phyloP scores from a whole-genome alignment of 345 rosid species.

The Hibiscus tridactylites region DNA sequence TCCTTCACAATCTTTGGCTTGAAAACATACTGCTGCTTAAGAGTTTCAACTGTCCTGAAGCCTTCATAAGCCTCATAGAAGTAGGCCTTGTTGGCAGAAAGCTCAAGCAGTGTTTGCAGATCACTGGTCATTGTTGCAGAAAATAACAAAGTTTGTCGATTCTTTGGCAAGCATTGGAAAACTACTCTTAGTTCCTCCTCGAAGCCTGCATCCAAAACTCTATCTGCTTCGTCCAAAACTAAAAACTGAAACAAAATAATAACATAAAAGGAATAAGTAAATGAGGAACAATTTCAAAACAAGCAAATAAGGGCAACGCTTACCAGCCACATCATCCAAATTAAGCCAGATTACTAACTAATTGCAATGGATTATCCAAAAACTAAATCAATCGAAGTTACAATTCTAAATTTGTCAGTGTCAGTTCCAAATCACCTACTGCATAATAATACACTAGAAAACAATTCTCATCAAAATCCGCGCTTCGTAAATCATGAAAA shows the following conservation, averaged over 20 bases:
- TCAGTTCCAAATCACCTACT: not conserved
- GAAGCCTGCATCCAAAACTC: slow-evolving; percentile 94
- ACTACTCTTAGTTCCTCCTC: slow-evolving; percentile 69
- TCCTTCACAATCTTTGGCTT: slow-evolving; percentile 78
- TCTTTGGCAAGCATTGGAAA: slow-evolving; percentile 68
- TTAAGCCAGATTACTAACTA: not conserved
- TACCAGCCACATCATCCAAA: not conserved
- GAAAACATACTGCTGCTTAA: slow-evolving; percentile 68
- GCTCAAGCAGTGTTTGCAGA: slow-evolving; percentile 56
- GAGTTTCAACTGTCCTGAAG: slow-evolving; percentile 79
- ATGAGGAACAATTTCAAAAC: not conserved
- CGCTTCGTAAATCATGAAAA: not conserved
- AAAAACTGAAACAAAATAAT: slow-evolving; percentile 41
- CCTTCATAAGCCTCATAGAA: slow-evolving; percentile 97
- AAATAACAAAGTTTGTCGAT: slow-evolving; percentile 73
- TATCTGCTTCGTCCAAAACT: slow-evolving; percentile 94
- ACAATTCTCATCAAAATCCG: not conserved
- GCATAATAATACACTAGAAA: not conserved
- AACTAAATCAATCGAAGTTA: not conserved
- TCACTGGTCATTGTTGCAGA: slow-evolving; percentile 93
- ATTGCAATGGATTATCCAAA: not conserved
- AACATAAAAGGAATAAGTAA: not conserved
- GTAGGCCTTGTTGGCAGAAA: slow-evolving; percentile 80
- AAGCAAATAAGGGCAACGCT: not conserved
- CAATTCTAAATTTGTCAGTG: not conserved